phyloP scores from a whole-genome alignment of 225 moss, liverwort and hornwort genomes.

The Pseudoscleropodium purum region DNA sequence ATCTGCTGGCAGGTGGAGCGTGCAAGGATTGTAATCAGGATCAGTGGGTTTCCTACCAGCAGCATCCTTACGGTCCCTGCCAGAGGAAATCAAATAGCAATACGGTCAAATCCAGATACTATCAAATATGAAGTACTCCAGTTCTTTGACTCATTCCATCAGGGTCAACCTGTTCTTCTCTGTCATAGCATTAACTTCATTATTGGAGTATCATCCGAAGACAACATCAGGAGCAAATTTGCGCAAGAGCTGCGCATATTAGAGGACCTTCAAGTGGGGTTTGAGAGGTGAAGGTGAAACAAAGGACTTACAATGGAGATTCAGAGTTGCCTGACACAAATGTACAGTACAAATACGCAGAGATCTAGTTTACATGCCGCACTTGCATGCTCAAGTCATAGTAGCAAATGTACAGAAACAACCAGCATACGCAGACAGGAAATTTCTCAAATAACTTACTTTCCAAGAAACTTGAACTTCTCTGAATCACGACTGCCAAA shows the following conservation, averaged over 20 bases:
- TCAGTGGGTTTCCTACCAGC: constrained; percentile 67
- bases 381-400: neutral
- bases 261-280: neutral
- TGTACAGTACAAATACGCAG: neutral
- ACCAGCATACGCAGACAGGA: neutral
- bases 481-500: constrained; percentile 70
- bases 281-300: neutral
- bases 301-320: neutral
- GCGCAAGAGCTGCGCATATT: neutral
- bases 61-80: constrained; percentile 75
- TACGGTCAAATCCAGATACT: neutral
- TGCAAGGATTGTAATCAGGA: constrained; percentile 64
- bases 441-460: constrained; percentile 35
- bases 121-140: neutral
- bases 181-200: neutral
- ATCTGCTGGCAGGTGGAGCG: constrained; percentile 55
- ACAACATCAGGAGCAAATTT: neutral
- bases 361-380: neutral
- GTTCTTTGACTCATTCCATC: neutral
- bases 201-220: neutral
- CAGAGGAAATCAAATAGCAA: neutral
- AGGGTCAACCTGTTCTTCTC: neutral
- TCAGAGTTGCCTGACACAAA: neutral
- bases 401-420: neutral
- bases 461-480: constrained; percentile 94